Evolutionary conservation across 805 yeast species (phyloP), one percentile per base, ranked within the genome.

Genomic region (Cyberlindnera nakhonratchasimensis): DNA sequence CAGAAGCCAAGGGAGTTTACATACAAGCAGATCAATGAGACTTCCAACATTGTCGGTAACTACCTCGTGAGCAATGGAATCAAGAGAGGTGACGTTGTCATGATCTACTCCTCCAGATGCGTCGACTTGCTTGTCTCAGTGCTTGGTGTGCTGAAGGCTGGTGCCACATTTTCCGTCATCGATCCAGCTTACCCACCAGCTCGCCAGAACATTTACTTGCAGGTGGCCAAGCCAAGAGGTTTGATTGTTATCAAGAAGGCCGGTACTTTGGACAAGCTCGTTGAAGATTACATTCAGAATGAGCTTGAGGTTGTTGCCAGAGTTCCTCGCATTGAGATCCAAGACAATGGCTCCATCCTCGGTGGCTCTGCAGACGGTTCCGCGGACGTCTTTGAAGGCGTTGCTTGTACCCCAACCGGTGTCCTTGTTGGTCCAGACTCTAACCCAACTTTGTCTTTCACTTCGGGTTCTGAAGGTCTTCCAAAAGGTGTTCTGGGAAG

Each of bases 141-240:
- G 14, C 82, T 93, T 86, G 99, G 98, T 65, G 96, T 89, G 17
- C 76, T 93, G 62, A 93, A 93, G 68, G 98, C 99, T 1, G 99
- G 99, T 54, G 98, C 96, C 14, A 91, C 99, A 0, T 93, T 93
- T 63, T 90, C 97, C 9, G 99, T 93, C 18, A 95, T 93, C 51
- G 99, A 93, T 62, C 99, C 99, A 7, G 98, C 98, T 5, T 93
- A 93, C 64, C 99, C 99, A 32, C 96, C 99, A 14, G 95, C 96
- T 9, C 80, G 99, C 66, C 99, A 93, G 66, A 93, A 87, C 50
- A 79, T 93, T 47, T 93, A 93, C 63, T 72, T 93, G 43, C 80
- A 86, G 36, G 99, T 93, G 13, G 98, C 99, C 28, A 80, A 84
- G 63, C 99, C 99, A 25, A 77, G 70, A 54, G 99, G 96, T 50